phyloP scores from a whole-genome alignment of 495 filamentous ascomycete species.

The Baudoinia panamericana region DNA sequence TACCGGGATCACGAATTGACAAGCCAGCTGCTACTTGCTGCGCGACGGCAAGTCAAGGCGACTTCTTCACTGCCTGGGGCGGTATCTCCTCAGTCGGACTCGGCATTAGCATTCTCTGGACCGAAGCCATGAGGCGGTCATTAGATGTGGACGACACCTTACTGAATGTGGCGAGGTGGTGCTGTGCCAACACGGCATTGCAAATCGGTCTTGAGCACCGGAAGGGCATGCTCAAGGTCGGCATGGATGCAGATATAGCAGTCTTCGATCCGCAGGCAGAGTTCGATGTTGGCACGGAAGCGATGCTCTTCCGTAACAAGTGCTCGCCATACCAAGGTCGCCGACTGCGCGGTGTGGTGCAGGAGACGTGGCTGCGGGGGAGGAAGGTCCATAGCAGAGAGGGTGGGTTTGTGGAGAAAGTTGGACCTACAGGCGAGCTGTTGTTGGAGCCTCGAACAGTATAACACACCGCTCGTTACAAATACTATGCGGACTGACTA shows the following conservation, averaged over 20 bases:
- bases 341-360: conserved; percentile 63
- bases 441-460: conserved; percentile 39
- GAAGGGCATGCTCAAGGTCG: conserved; percentile 73
- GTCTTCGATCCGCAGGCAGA: conserved; percentile 77
- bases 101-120: conserved; percentile 83
- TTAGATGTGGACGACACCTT: conserved; percentile 36
- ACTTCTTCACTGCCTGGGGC: conserved; percentile 95
- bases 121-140: conserved; percentile 49
- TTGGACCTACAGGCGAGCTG: conserved; percentile 44
- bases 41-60: conserved; percentile 38
- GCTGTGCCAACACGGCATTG: conserved; percentile 72
- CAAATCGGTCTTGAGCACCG: conserved; percentile 75
- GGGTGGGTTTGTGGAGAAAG: conserved; percentile 47
- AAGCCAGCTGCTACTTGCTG: conserved; percentile 8
- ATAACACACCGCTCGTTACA: no score
- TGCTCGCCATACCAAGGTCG: conserved; percentile 85
- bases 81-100: conserved; percentile 90
- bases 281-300: conserved; percentile 48
- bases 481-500: no score
- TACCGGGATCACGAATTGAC: conserved; percentile 30
- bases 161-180: conserved; percentile 70
- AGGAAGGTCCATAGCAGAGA: conserved; percentile 54
- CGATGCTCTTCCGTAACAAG: conserved; percentile 92
- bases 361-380: conserved; percentile 83
- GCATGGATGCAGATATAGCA: conserved; percentile 83